Evolutionary conservation across 2,329 filamentous ascomycete species (phyloP), one percentile per base, ranked within the genome.

Genomic region (Neopestalotiopsis sp.): DNA sequence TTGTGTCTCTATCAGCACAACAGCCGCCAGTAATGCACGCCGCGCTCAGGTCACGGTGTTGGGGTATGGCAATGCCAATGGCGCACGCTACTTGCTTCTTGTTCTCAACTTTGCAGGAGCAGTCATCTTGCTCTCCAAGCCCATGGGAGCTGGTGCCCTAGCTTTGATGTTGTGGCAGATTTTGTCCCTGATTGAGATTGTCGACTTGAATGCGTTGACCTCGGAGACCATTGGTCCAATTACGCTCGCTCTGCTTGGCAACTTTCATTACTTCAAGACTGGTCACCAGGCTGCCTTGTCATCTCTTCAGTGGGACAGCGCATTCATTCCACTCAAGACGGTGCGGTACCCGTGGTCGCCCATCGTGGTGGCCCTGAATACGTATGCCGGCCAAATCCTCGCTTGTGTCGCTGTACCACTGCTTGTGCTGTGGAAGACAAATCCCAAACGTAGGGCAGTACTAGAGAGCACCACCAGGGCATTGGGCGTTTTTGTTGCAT

Each of bases 191-290:
- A 78, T 87, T 70, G 89, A 92, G 78, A 84, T 92, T 71, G 78
- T 91, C 61, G 88, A 92, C 77, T 82, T 89, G 73, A 87, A 89
- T 76, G 79, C 81, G 70, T 79, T 92, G 53, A 89, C 91, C 17
- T 84, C 88, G 63, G 90, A 90, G 59, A 86, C 94, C 6, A 92
- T 98, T 74, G 95, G 94, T 0, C 95, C 96, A 24, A 84, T 96
- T 53, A 87, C 97, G 71, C 88, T 98, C 32, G 95, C 91, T 12
- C 83, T 98, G n/a, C 89, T 99, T 0, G 96, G 95, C 70, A 94
- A 92, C 76, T 97, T 95, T 81, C 91, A 98, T 84, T 99, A 91
- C 85, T 99, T 99, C 89, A 98, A 97, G 78, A 99, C 96, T 0
- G 96, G 96, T 70, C 96, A 99, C 80, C 95, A 98, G 81, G 95